These are phyloP conservation scores for Leptosphaerulina australis DNA, from an alignment of 2,329 filamentous ascomycete species.

Conservation along the genomic window DNA sequence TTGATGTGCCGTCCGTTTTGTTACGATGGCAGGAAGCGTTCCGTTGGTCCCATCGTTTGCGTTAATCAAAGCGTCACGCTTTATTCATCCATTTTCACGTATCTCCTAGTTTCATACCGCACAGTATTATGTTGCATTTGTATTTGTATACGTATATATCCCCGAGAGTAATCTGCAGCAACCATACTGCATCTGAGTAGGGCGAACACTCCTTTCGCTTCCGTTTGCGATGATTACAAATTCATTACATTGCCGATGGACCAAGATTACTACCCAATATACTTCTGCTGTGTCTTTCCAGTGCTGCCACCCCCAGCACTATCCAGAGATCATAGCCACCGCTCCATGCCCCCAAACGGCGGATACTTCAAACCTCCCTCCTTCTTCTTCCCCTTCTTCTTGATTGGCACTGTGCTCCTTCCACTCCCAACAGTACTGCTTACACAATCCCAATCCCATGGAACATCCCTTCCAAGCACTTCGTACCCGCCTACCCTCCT, in stretches of 20 bases:
- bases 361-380: constrained; percentile 31
- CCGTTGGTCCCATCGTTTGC: constrained; percentile 35
- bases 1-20: constrained; percentile 5
- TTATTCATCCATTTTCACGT: not conserved
- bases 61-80: constrained; percentile 4
- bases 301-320: too few species aligned
- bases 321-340: too few species aligned
- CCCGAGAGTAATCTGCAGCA: constrained; percentile 10
- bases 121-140: constrained; percentile 7
- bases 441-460: constrained; percentile 46
- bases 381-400: constrained; percentile 12
- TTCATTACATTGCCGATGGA: not conserved
- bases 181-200: not conserved
- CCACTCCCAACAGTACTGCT: constrained; percentile 34
- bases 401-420: constrained; percentile 16
- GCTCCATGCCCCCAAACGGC: constrained; percentile 35
- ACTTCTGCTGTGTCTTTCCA: not conserved
- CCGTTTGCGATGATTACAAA: not conserved
- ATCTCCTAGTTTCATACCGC: constrained; percentile 4
- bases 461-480: constrained; percentile 36
- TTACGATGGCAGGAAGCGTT: constrained; percentile 45
- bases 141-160: constrained; percentile 19
- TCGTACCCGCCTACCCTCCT: constrained; percentile 42
- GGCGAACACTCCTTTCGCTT: constrained; percentile 10
- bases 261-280: not conserved